Evolutionary conservation across 371 early-diverging fungal species (phyloP), one percentile per base, ranked within the genome.

Genomic region (Mortierella sp.): DNA sequence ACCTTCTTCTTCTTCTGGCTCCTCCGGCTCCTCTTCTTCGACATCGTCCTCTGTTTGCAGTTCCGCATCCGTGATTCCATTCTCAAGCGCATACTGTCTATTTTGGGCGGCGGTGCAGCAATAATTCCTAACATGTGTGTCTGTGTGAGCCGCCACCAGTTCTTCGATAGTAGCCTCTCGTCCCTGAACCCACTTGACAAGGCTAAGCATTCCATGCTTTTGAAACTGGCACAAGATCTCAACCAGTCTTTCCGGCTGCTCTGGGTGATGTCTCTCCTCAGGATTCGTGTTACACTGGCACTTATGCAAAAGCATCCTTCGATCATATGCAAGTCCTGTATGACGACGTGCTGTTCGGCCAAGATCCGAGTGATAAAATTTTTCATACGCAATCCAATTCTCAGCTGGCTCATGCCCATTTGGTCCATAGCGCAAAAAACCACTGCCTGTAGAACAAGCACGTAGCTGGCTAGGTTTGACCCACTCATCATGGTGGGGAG

Each of bases 401-500:
- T 79, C 79, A 10, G 83, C 72, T 40, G 79, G 83, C 53, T 90
- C 90, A 29, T 81, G 81, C 1, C 89, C 90, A 56, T 69, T 66
- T 10, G 89, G 86, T 1, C 90, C 90, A 65, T 85, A 87, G 8
- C 82, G 83, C 56, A 84, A 71, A 40, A 62, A 55, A 66, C 80
- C 59, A 72, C 83, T 78, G 51, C 71, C 71, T 12, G 75, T 84
- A 13, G 75, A 77, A 42, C 82, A 82, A 17, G 77, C 71, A 9
- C 84, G 82, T 43, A 84, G 53, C 47, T 84, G 70, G 10, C 83
- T 82, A 13, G 83, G 85, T 35, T 84, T 83, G 17, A 90, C 81
- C 90, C 90, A 90, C 42, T 89, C 88, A n/a, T 88, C 90, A 40
- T 89, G 86, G 37, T 86, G 86, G 61, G 87, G 86, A n/a, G 89